Base-by-base conservation (phyloP, 441 rosid genomes). In the Caryocar brasiliense region DNA sequence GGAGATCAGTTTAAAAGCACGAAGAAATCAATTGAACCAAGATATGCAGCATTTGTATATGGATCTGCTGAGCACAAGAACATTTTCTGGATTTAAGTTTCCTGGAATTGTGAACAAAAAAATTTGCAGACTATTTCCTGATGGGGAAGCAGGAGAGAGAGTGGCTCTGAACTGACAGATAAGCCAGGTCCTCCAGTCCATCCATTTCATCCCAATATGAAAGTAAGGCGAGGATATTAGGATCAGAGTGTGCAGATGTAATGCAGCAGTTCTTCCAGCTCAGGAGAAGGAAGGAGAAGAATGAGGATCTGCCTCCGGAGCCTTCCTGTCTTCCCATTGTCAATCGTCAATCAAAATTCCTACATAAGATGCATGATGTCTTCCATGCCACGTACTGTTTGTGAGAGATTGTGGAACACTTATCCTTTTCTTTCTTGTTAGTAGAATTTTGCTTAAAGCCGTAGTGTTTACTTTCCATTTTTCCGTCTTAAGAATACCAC, bases 201-300 rank as follows among this genome's bases (percentile, higher is more conserved):
- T 64, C 97, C 95, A 5, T 92, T 85, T 66, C 99, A 92, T 65
- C 92, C 99, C 4, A 92, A 82, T 24, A 88, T 92, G 87, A 70
- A 56, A 25, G 76, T 88, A 52, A 74, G 95, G 28, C 80, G 94
- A 3, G 95, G 50, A 73, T 86, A 61, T 61, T 92, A 41, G 83
- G 74, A 40, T 59, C 81, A 14, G 92, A 88, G 58, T 92, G 99
- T 60, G 87, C 95, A n/a, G 86, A 83, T 56, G 60, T 40, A 32
- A 92, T 92, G 99, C 87, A 83, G 41, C 87, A 82, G 46, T 92
- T 92, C 68, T 88, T 92, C 74, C 95, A 83, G 70, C 81, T 80
- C 34, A 72, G 99, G 66, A 83, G 95, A 71, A 83, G 66, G 81
- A 83, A 79, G 54, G 73, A 54, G 52, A 75, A 75, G 75, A 72